A percentile compares a stretch with the other conserved stretches of the same genome.
phyloP scores from a whole-genome alignment of 1,284 basidiomycete species.

The Irpex sp. region DNA sequence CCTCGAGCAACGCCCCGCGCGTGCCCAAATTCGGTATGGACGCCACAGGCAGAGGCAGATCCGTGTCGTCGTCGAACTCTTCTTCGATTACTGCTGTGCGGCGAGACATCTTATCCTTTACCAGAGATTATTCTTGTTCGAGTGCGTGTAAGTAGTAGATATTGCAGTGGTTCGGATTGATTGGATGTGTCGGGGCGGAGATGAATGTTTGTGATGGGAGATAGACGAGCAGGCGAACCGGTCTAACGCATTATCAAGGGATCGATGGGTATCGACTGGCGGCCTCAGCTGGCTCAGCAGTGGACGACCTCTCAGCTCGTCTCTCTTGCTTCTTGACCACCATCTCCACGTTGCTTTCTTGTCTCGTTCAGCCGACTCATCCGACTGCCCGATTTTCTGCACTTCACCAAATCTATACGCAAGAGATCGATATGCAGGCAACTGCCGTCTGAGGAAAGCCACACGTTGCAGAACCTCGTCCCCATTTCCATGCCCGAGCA shows the following conservation, averaged over 20 bases:
- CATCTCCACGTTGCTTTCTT: not conserved
- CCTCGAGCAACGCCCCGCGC: slow-evolving; percentile 73
- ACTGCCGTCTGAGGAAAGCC: not conserved
- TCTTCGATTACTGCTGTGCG: slow-evolving; percentile 55
- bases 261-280: no score
- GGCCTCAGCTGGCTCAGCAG: not conserved
- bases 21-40: slow-evolving; percentile 63
- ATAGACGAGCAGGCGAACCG: not conserved
- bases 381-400: not conserved
- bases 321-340: not conserved
- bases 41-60: slow-evolving; percentile 68
- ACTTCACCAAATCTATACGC: no score
- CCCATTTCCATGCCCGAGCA: not conserved
- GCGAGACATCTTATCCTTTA: slow-evolving; percentile 50
- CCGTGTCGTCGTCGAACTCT: slow-evolving; percentile 88
- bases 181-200: not conserved
- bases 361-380: not conserved
- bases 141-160: not conserved
- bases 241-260: not conserved
- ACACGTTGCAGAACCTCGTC: not conserved
- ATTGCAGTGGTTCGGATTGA: not conserved
- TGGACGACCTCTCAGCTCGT: not conserved
- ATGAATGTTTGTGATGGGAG: not conserved
- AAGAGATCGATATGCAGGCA: no score
- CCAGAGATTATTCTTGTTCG: not conserved